phyloP scores from a whole-genome alignment of 495 filamentous ascomycete genomes.

The Lophiotrema nucula region DNA sequence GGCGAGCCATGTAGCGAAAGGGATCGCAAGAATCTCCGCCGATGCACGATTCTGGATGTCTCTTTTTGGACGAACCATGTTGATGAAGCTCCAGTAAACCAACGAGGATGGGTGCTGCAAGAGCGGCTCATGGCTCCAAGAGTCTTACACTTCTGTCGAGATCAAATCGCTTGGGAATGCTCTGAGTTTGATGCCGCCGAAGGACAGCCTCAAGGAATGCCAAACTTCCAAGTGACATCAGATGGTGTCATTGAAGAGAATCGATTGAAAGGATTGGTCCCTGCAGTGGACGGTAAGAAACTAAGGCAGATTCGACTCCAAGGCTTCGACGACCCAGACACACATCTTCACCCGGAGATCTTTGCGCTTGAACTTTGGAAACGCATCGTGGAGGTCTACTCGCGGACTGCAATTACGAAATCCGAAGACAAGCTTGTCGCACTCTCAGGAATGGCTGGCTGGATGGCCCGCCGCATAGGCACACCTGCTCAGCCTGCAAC shows the following conservation, averaged over 20 bases:
- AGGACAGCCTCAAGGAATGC: too few species aligned
- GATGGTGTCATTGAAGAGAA: neutral
- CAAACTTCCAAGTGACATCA: slow-evolving; percentile 5
- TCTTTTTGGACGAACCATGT: too few species aligned
- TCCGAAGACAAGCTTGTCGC: slow-evolving; percentile 8
- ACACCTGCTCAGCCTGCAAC: neutral
- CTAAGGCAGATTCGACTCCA: neutral
- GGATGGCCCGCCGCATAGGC: slow-evolving; percentile 2
- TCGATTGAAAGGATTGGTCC: neutral
- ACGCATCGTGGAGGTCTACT: slow-evolving; percentile 5
- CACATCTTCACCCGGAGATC: neutral
- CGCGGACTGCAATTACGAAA: slow-evolving; percentile 1
- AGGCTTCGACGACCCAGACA: slow-evolving; percentile 2
- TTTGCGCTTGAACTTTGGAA: slow-evolving; percentile 4
- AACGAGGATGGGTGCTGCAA: too few species aligned
- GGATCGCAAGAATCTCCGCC: too few species aligned
- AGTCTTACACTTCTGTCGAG: too few species aligned
- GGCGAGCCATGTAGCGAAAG: too few species aligned
- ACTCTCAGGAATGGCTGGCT: slow-evolving; percentile 1
- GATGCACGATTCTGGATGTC: too few species aligned
- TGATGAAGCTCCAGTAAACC: too few species aligned
- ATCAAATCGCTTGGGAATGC: too few species aligned
- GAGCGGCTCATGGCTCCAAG: too few species aligned
- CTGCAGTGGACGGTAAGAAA: neutral
- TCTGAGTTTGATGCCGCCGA: too few species aligned